Percentiles rank a stretch among this genome's conserved stretches.
Evolutionary conservation across 768 basidiomycete species (phyloP).

Genomic region (Lactarius hengduanensis): DNA sequence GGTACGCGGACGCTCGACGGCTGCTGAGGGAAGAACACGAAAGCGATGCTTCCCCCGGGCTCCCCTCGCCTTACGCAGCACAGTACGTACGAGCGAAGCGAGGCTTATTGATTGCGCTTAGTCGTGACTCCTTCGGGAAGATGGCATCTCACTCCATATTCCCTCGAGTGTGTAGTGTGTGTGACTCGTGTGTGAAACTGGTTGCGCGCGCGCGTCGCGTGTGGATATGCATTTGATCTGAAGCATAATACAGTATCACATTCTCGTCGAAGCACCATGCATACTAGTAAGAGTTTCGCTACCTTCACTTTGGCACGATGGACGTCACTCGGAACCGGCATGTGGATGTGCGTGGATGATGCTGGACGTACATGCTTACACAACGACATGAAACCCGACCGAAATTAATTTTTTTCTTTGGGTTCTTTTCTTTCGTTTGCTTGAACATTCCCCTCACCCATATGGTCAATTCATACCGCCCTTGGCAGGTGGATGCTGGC

Average conservation of each 20-base stretch:
- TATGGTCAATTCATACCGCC: background rate
- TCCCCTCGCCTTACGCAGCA: background rate
- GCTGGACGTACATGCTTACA: background rate
- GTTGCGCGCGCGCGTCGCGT: background rate
- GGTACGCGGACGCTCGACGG: no score
- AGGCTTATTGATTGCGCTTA: background rate
- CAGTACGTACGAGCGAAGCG: background rate
- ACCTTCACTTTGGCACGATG: background rate
- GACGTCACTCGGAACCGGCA: background rate
- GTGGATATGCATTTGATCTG: background rate
- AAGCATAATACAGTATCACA: background rate
- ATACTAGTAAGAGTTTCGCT: background rate
- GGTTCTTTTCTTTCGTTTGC: background rate
- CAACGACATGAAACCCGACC: background rate
- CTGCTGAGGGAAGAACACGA: background rate
- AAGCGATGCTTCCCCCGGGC: background rate
- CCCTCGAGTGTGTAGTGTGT: background rate
- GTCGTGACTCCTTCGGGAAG: background rate
- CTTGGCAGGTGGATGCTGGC: background rate
- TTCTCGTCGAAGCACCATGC: background rate
- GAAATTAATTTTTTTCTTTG: background rate
- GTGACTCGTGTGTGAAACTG: conserved; percentile 1
- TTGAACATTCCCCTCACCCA: background rate
- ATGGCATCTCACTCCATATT: background rate
- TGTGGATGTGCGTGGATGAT: background rate